Conservation (phyloP, 257 asterid genomes). For the Capsicum pubescens region DNA sequence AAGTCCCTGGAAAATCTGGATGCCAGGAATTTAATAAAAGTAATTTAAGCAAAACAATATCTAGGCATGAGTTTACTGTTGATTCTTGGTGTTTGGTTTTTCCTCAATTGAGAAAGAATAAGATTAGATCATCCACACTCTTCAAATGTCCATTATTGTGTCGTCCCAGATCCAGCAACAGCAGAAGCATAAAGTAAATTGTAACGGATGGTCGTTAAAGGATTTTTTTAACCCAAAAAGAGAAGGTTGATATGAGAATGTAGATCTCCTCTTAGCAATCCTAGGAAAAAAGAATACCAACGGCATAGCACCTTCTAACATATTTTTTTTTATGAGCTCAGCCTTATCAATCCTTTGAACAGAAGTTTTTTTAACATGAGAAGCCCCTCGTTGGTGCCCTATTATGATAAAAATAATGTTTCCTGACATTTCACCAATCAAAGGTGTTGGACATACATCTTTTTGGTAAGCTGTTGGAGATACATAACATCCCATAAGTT, state of each 20-base stretch:
- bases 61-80: neutral
- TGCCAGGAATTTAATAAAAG: neutral
- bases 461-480: neutral
- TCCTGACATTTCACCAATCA: slow-evolving; percentile 11
- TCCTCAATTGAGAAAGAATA: neutral
- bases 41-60: slow-evolving; percentile 4
- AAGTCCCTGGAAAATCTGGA: neutral
- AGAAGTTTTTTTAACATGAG: neutral
- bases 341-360: neutral
- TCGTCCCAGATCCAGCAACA: neutral
- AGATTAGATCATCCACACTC: neutral
- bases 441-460: neutral
- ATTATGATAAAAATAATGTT: neutral
- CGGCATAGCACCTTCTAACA: neutral
- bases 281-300: neutral
- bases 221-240: neutral
- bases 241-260: neutral
- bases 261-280: neutral
- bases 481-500: neutral
- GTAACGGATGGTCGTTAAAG: neutral
- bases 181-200: slow-evolving; percentile 1
- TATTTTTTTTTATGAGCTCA: neutral
- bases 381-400: neutral
- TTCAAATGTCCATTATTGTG: neutral
- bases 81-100: neutral